Conservation (phyloP, 805 yeast species). For the Lachancea quebecensis region DNA sequence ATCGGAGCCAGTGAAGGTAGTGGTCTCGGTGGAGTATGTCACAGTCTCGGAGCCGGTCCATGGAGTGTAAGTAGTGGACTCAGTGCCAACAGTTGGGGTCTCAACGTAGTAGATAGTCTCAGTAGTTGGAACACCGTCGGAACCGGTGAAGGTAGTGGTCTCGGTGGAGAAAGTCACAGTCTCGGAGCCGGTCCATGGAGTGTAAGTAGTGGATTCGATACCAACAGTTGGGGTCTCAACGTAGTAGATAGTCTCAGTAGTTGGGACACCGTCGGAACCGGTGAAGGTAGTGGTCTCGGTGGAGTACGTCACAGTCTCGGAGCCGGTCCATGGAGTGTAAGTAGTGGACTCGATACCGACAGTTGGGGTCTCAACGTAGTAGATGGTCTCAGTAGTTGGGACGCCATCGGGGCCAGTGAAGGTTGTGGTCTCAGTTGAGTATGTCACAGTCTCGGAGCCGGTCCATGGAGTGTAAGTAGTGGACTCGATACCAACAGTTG, state of each 20-base stretch:
- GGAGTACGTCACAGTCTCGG: constrained; percentile 6
- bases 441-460: constrained; percentile 9
- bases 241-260: constrained; percentile 2
- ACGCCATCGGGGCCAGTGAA: constrained; percentile 4
- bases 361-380: constrained; percentile 8
- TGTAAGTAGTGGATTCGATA: constrained; percentile 1
- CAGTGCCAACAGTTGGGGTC: constrained; percentile 1
- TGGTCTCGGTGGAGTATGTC: constrained; percentile 8
- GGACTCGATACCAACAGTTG: constrained; percentile 3
- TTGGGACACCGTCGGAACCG: constrained; percentile 5
- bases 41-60: constrained; percentile 10
- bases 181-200: constrained; percentile 2
- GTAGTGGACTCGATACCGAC: constrained; percentile 1
- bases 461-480: constrained; percentile 10
- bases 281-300: constrained; percentile 4
- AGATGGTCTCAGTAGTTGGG: constrained; percentile 6
- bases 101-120: constrained; percentile 5
- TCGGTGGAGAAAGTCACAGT: constrained; percentile 6
- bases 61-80: constrained; percentile 1
- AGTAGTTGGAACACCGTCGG: constrained; percentile 4
- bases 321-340: constrained; percentile 6
- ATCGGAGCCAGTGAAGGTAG: constrained; percentile 5
- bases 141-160: constrained; percentile 3
- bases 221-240: constrained; percentile 7
- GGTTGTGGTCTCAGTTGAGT: neutral